These are phyloP conservation scores for Candida pseudoviswanathii DNA, from an alignment of 1,139 yeast genomes.

Conservation along the genomic window DNA sequence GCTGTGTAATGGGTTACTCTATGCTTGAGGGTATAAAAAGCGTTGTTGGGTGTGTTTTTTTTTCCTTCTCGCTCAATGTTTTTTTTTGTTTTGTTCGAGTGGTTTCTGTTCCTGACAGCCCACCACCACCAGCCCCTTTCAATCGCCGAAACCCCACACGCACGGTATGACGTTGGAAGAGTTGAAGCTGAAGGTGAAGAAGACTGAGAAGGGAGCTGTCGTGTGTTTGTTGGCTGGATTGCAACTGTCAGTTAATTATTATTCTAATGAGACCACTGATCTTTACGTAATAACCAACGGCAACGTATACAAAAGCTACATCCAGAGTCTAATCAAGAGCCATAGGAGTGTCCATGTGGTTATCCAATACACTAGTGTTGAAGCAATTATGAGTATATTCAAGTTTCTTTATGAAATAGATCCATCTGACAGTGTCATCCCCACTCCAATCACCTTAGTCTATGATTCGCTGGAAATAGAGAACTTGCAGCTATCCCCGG, in stretches of 20 bases:
- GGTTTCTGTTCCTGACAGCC: too few species aligned
- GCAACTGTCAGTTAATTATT: conserved; percentile 15
- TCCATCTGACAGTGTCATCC: conserved; percentile 17
- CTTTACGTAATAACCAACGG: conserved; percentile 27
- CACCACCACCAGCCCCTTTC: too few species aligned
- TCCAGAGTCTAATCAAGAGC: conserved; percentile 18
- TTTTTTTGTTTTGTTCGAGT: too few species aligned
- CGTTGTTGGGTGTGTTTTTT: too few species aligned
- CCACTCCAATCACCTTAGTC: conserved; percentile 20
- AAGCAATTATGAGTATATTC: neutral
- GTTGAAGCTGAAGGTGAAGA: neutral
- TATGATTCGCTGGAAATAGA: conserved; percentile 21
- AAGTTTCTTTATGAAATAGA: conserved; percentile 14
- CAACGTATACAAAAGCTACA: conserved; percentile 21
- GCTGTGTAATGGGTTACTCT: neutral
- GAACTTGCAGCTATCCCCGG: conserved; percentile 23
- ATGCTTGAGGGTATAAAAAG: neutral
- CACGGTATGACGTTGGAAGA: conserved; percentile 10
- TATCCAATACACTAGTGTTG: conserved; percentile 1
- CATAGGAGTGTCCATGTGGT: conserved; percentile 3
- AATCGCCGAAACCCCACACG: too few species aligned
- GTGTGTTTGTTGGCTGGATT: conserved; percentile 10
- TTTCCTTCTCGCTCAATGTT: too few species aligned
- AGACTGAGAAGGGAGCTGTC: conserved; percentile 4
- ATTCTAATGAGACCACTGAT: conserved; percentile 16